Percentiles rank a stretch among this genome's conserved stretches.
Conservation (phyloP, 257 asterid species). For the Solanum lycopersicoides region DNA sequence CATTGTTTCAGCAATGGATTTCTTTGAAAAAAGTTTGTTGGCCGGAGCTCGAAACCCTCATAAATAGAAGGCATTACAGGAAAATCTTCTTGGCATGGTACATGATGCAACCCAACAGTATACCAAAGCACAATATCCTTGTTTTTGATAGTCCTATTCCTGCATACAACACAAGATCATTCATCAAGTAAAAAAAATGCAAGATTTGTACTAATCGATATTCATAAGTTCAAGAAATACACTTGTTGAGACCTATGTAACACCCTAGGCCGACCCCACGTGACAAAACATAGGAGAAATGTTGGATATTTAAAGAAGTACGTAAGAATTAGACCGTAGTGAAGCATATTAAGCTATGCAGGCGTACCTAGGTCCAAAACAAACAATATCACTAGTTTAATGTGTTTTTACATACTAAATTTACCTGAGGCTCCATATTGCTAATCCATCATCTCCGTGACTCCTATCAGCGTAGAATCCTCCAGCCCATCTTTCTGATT, state of each 20-base stretch:
- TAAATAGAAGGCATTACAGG: slow-evolving; percentile 55
- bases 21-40: slow-evolving; percentile 50
- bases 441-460: slow-evolving; percentile 60
- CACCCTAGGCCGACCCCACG: neutral
- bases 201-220: neutral
- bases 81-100: slow-evolving; percentile 61
- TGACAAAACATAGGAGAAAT: neutral
- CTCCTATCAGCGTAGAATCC: slow-evolving; percentile 60
- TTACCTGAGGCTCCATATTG: slow-evolving; percentile 52
- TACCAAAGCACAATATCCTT: slow-evolving; percentile 72
- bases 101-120: slow-evolving; percentile 66
- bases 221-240: neutral
- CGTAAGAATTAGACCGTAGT: neutral
- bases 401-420: neutral
- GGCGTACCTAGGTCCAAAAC: neutral
- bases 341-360: neutral
- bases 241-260: neutral
- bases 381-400: neutral
- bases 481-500: slow-evolving; percentile 64
- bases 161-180: slow-evolving; percentile 10
- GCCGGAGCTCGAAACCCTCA: slow-evolving; percentile 57
- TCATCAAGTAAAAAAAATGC: neutral
- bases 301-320: neutral
- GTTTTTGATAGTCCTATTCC: slow-evolving; percentile 40
- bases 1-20: slow-evolving; percentile 36